Percentiles rank a stretch among this genome's conserved stretches.
phyloP scores from a whole-genome alignment of 441 rosid genomes.

The Gossypium trilobum region DNA sequence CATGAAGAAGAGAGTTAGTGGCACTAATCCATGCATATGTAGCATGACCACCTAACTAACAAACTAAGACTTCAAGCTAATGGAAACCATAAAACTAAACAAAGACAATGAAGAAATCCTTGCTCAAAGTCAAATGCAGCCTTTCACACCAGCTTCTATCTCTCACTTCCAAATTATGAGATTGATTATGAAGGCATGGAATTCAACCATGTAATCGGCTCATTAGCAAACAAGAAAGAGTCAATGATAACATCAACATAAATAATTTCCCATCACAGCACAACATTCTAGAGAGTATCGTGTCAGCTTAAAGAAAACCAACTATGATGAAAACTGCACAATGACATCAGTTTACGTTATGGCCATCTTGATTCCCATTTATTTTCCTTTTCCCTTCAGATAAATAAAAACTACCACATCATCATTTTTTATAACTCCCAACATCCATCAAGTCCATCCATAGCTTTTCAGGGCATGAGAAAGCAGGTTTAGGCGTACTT shows the following conservation, averaged over 20 bases:
- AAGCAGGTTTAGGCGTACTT: neutral
- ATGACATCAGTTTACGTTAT: neutral
- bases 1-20: neutral
- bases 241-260: neutral
- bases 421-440: neutral
- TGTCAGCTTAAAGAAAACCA: neutral
- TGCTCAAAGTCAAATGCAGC: neutral
- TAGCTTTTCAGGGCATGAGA: neutral
- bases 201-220: neutral
- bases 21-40: neutral
- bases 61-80: conserved; percentile 3
- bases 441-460: neutral
- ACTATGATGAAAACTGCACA: neutral
- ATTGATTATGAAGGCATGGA: conserved; percentile 2
- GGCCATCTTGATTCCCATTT: neutral
- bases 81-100: neutral
- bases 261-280: conserved; percentile 2
- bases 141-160: neutral
- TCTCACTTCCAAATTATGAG: neutral
- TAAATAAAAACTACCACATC: neutral
- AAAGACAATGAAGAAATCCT: neutral
- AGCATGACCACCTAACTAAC: neutral
- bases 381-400: neutral
- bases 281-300: neutral
- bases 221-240: neutral